A percentile compares a stretch with the other conserved stretches of the same genome.
These are phyloP conservation scores for Cryptosporidium canis DNA, from an alignment of 169 alveolate species.

Conservation along the genomic window DNA sequence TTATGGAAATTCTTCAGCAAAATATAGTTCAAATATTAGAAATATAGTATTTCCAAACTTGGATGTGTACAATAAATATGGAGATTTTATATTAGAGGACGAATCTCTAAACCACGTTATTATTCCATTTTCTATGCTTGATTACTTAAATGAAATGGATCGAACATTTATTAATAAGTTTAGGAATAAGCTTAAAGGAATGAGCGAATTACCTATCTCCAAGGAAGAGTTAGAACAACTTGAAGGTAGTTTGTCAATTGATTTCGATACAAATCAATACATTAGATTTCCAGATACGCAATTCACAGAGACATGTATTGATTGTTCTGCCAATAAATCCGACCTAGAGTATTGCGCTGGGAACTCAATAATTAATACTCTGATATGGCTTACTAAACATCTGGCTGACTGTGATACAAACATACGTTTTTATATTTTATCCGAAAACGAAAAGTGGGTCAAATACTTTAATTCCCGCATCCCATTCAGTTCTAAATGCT, in stretches of 20 bases:
- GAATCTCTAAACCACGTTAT: constrained; percentile 74
- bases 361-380: constrained; percentile 4
- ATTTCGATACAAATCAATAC: not conserved
- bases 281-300: constrained; percentile 55
- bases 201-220: constrained; percentile 4
- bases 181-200: constrained; percentile 19
- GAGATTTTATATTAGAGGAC: constrained; percentile 72
- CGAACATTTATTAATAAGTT: constrained; percentile 63
- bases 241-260: not conserved
- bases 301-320: constrained; percentile 5
- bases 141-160: constrained; percentile 67
- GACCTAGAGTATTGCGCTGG: constrained; percentile 14
- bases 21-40: not conserved
- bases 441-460: constrained; percentile 66
- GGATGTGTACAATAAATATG: constrained; percentile 9
- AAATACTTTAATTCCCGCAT: constrained; percentile 21
- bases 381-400: constrained; percentile 73
- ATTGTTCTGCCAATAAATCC: not conserved
- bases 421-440: constrained; percentile 63
- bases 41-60: constrained; percentile 11
- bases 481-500: not conserved
- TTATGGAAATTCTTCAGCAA: constrained; percentile 10
- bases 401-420: constrained; percentile 29
- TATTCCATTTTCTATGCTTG: constrained; percentile 63
- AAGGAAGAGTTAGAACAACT: not conserved